phyloP scores from a whole-genome alignment of 306 rosid species.

The Fragaria nilgerrensis region DNA sequence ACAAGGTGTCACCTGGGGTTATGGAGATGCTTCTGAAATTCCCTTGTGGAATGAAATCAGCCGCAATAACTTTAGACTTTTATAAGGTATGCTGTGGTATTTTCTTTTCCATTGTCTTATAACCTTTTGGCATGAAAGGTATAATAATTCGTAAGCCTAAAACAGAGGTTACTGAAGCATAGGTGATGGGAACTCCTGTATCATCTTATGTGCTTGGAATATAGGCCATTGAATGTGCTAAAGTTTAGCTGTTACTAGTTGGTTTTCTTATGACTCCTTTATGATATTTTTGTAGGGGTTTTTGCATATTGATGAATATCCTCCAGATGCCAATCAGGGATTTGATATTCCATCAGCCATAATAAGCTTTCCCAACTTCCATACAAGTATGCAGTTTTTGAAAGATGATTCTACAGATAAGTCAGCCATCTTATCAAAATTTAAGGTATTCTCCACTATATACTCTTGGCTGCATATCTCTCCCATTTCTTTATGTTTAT shows the following conservation, averaged over 20 bases:
- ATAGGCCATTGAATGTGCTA: conserved; percentile 15
- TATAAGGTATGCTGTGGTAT: conserved; percentile 60
- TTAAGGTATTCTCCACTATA: conserved; percentile 49
- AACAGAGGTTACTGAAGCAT: background rate
- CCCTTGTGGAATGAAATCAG: conserved; percentile 82
- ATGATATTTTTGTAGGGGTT: conserved; percentile 58
- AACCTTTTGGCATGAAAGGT: conserved; percentile 5
- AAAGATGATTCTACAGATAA: conserved; percentile 42
- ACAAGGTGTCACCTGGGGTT: conserved; percentile 81
- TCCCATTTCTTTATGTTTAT: background rate
- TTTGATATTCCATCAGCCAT: conserved; percentile 94
- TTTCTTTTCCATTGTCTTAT: background rate
- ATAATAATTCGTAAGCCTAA: background rate
- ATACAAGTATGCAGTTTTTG: conserved; percentile 48
- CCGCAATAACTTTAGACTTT: conserved; percentile 66
- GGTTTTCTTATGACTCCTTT: conserved; percentile 20
- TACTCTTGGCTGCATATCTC: background rate
- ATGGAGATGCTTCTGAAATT: conserved; percentile 76
- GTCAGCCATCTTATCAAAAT: conserved; percentile 64
- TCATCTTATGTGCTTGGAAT: conserved; percentile 5
- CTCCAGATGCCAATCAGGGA: conserved; percentile 96
- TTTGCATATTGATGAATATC: conserved; percentile 94
- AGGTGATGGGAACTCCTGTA: conserved; percentile 3
- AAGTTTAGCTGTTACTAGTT: conserved; percentile 16
- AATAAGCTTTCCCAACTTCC: conserved; percentile 76